phyloP scores from a whole-genome alignment of 179 eudicot species.

The Silene noctiflora region DNA sequence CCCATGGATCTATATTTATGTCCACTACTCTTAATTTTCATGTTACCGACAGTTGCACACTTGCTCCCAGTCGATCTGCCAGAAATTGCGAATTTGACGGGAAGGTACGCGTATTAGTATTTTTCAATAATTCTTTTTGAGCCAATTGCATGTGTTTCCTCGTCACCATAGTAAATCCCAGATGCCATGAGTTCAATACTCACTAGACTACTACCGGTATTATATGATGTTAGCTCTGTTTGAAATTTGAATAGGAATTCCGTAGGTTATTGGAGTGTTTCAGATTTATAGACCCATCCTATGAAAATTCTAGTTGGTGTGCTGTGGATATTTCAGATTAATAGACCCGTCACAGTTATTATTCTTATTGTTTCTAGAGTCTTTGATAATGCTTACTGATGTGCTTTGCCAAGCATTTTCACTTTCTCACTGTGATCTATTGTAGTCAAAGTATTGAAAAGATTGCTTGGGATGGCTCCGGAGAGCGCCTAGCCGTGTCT shows the following conservation, averaged over 20 bases:
- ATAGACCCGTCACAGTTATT: neutral
- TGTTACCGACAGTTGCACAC: slow-evolving; percentile 69
- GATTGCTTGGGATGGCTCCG: slow-evolving; percentile 98
- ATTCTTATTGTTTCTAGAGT: neutral
- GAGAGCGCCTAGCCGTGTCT: slow-evolving; percentile 90
- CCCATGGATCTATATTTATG: neutral
- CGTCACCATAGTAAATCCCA: neutral
- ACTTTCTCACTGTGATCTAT: slow-evolving; percentile 17
- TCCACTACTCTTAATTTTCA: neutral
- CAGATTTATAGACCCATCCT: neutral
- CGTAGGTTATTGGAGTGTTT: slow-evolving; percentile 3
- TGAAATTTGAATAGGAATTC: neutral
- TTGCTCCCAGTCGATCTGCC: slow-evolving; percentile 84
- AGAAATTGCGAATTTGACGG: slow-evolving; percentile 64
- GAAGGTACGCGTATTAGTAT: slow-evolving; percentile 48
- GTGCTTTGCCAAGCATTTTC: slow-evolving; percentile 9
- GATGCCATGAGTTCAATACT: neutral
- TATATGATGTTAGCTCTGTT: neutral
- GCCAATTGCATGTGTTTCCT: neutral
- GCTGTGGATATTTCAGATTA: neutral
- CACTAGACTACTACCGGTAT: neutral
- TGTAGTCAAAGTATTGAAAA: slow-evolving; percentile 76
- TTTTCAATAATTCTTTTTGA: neutral
- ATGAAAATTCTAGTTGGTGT: neutral
- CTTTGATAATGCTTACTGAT: slow-evolving; percentile 1